Evolutionary conservation across 257 asterid genomes (phyloP).

Genomic region (Nicotiana obtusifolia): DNA sequence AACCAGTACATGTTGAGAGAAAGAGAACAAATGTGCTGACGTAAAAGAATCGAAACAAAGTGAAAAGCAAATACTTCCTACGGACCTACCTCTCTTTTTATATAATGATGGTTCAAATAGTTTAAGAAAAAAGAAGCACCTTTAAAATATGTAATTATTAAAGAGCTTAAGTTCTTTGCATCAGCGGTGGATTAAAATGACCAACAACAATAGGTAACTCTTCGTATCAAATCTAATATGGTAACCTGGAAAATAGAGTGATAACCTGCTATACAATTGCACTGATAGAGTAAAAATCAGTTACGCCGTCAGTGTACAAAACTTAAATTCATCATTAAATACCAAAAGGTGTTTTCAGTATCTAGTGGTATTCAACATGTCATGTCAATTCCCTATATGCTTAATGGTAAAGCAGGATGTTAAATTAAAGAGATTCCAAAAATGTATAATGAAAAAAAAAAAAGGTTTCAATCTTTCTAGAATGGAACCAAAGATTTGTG

Average conservation of each 20-base stretch:
- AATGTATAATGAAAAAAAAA: background rate
- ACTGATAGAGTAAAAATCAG: no score
- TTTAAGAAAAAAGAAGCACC: background rate
- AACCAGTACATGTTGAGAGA: background rate
- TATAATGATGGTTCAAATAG: background rate
- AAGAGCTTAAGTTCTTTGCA: no score
- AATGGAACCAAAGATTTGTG: background rate
- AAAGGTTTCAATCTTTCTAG: background rate
- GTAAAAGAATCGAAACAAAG: background rate
- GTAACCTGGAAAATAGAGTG: no score
- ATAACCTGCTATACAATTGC: no score
- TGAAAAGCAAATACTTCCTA: background rate
- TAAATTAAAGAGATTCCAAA: background rate
- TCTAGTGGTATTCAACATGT: background rate
- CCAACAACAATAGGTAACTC: no score
- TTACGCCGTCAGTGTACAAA: no score
- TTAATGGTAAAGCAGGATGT: no score
- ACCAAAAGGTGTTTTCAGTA: background rate
- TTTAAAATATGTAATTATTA: background rate
- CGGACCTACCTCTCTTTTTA: background rate
- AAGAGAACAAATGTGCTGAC: background rate
- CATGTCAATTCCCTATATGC: background rate
- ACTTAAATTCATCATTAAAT: no score
- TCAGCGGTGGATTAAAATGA: no score
- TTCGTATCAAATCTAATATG: no score